A percentile compares a stretch with the other conserved stretches of the same genome.
Evolutionary conservation across 352 stramenopile genomes (phyloP).

Genomic region (Thraustochytrium sp.): DNA sequence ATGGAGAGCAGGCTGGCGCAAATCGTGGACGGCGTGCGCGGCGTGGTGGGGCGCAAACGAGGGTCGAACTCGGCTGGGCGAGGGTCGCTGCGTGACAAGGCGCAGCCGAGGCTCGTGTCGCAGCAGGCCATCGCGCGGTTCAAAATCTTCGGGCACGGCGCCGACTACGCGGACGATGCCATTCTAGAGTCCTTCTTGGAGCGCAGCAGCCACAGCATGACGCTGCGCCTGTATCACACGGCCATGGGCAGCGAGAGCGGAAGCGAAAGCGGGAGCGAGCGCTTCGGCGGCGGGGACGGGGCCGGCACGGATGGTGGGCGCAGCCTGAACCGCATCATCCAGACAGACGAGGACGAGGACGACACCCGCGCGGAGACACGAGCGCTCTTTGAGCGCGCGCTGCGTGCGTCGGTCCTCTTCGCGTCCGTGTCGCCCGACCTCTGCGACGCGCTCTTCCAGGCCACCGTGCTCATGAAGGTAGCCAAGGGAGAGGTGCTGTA

Average conservation of each 20-base stretch:
- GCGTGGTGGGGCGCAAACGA: too few relatives aligned
- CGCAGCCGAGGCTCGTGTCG: too few relatives aligned
- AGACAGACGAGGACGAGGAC: not conserved
- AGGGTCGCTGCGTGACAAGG: too few relatives aligned
- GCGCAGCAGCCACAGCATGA: not conserved
- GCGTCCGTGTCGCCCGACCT: not conserved
- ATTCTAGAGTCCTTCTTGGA: not conserved
- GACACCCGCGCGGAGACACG: too few relatives aligned
- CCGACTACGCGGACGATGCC: not conserved
- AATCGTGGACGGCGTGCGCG: too few relatives aligned
- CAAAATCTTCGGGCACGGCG: not conserved
- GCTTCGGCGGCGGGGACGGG: not conserved
- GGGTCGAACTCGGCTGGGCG: too few relatives aligned
- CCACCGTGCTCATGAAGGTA: not conserved
- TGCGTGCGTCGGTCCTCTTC: not conserved
- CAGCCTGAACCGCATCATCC: not conserved
- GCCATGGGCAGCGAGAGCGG: not conserved
- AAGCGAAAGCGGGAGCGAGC: not conserved
- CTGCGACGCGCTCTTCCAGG: not conserved
- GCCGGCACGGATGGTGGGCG: too few relatives aligned
- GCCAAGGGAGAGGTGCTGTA: not conserved
- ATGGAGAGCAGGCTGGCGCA: too few relatives aligned
- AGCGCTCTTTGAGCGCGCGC: not conserved
- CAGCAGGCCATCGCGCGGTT: not conserved
- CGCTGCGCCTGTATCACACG: not conserved